phyloP scores from a whole-genome alignment of 2,329 filamentous ascomycete species.

The Ceratocystis smalleyi region DNA sequence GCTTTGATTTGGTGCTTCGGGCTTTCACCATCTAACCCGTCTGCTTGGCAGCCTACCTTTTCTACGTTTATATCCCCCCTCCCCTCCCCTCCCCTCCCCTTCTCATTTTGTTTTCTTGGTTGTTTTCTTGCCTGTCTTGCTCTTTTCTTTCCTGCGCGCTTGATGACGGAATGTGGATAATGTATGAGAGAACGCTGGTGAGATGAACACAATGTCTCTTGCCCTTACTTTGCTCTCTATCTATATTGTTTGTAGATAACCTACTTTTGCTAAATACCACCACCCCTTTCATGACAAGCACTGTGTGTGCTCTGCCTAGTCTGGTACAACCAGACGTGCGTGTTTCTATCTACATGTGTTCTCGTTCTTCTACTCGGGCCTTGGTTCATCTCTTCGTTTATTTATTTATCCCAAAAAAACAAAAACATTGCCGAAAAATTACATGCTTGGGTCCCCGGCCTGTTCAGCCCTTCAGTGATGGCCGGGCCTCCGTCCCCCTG shows the following conservation, averaged over 20 bases:
- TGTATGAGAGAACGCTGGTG: conserved; percentile 1
- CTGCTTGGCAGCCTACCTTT: not conserved
- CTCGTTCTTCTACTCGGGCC: not conserved
- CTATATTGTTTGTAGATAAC: conserved; percentile 4
- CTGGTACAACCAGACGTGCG: not conserved
- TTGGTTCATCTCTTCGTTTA: conserved; percentile 3
- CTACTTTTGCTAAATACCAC: not conserved
- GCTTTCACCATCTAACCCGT: not conserved
- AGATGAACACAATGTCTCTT: not conserved
- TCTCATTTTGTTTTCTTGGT: not conserved
- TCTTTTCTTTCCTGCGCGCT: not conserved
- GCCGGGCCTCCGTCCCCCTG: too few relatives aligned
- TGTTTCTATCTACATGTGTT: not conserved
- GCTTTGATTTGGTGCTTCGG: not conserved
- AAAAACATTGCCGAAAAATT: conserved; percentile 1
- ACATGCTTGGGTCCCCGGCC: not conserved
- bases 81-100: not conserved
- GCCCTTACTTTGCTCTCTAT: not conserved
- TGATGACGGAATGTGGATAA: conserved; percentile 1
- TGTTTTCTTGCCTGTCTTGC: not conserved
- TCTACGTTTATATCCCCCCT: not conserved
- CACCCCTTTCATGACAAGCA: not conserved
- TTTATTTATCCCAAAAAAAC: conserved; percentile 4
- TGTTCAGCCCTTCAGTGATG: not conserved
- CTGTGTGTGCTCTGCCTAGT: not conserved